Evolutionary conservation across 805 yeast genomes (phyloP), one percentile per base, ranked within the genome.

Genomic region (Wickerhamomyces subpelliculosus): DNA sequence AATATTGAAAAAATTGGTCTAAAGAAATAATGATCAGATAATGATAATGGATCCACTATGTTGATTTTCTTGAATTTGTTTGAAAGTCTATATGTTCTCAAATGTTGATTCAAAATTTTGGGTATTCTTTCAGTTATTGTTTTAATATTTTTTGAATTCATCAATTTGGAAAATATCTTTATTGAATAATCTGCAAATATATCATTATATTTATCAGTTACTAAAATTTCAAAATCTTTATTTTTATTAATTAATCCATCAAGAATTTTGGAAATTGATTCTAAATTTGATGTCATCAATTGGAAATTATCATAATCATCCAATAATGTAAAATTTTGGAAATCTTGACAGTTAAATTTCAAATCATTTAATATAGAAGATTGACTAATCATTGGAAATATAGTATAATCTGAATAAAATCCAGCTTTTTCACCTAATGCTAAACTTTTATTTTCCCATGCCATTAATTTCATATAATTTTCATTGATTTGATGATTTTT

Each of bases 101-200:
- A 31, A 33, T 49, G 54, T 12, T 31, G 27, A 33, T 45, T 38
- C 16, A 49, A 24, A 8, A 41, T 26, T 2, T n/a, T 21, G 1
- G 54, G 54, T 2, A 47, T 41, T 7, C 36, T 21, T 1, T 40
- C 38, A 3, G 44, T 34, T 13, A 49, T 27, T 1, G 18, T 24
- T 39, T 38, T 44, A 9, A 44, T 19, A 38, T 45, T 39, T 19
- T 45, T 41, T 4, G 51, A 40, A 37, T 49, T 40, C 28, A 47
- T 13, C 1, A 49, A 29, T 13, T 21, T 42, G 23, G 30, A 26
- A 38, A 50, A 42, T 2, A 44, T 38, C 5, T 22, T 34, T 1
- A 47, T 20, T 4, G 48, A 39, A 28, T 49, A 49, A 29, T 47
- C 48, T 1, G 51, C 49, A 35, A 49, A 47, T 1, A 42, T 4